These are phyloP conservation scores for Xylaria sp. DNA, from an alignment of 2,329 filamentous ascomycete species.

Conservation along the genomic window DNA sequence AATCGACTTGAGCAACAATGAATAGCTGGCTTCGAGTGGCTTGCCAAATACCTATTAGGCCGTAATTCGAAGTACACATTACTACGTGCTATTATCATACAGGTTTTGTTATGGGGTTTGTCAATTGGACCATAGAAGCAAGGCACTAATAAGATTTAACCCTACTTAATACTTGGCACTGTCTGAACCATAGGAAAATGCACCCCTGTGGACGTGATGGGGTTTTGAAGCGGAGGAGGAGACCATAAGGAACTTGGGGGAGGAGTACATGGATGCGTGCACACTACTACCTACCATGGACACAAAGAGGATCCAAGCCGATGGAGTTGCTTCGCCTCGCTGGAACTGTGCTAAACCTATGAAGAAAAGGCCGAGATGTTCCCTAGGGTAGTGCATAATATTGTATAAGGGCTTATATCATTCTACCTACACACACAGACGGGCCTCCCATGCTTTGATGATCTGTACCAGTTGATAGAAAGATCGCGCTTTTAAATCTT, in stretches of 20 bases:
- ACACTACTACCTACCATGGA: neutral
- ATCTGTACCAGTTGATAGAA: slow-evolving; percentile 12
- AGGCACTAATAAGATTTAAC: slow-evolving; percentile 14
- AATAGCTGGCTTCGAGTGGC: slow-evolving; percentile 7
- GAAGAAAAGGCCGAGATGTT: slow-evolving; percentile 40
- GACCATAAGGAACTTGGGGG: slow-evolving; percentile 20
- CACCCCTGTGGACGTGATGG: slow-evolving; percentile 18
- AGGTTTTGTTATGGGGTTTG: neutral
- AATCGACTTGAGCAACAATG: slow-evolving; percentile 18
- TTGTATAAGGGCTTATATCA: neutral
- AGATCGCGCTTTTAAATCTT: slow-evolving; percentile 9
- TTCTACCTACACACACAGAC: neutral
- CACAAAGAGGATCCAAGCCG: slow-evolving; percentile 44
- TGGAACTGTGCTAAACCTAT: slow-evolving; percentile 36
- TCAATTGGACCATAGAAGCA: neutral
- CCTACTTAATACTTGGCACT: slow-evolving; percentile 27
- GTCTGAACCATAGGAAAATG: slow-evolving; percentile 22
- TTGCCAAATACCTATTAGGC: slow-evolving; percentile 22
- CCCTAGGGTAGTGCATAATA: neutral
- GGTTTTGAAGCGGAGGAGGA: neutral
- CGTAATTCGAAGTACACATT: slow-evolving; percentile 16
- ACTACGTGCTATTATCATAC: neutral
- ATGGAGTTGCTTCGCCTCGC: slow-evolving; percentile 47
- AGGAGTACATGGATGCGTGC: neutral
- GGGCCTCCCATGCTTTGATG: slow-evolving; percentile 10